Conservation (phyloP, 2,329 filamentous ascomycete species). For the Cladophialophora immunda region DNA sequence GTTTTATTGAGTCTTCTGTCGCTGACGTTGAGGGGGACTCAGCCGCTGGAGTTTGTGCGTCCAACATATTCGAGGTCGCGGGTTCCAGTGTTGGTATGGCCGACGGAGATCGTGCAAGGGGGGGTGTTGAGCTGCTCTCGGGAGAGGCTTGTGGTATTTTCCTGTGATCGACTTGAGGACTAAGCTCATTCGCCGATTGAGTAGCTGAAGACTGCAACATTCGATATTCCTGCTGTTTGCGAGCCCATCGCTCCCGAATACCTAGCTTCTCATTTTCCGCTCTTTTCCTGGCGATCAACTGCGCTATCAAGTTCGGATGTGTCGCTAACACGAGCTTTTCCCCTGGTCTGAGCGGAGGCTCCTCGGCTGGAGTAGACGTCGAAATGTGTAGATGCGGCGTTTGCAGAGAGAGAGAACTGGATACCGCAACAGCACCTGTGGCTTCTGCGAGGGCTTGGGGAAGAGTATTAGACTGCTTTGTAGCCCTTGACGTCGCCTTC, state of each 20-base stretch:
- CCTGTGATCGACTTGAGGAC: conserved; percentile 7
- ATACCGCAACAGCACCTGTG: neutral
- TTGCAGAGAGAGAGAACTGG: neutral
- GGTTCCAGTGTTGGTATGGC: conserved; percentile 2
- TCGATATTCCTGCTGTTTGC: conserved; percentile 32
- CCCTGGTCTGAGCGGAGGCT: conserved; percentile 31
- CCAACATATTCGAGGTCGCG: conserved; percentile 1
- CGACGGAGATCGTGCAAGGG: conserved; percentile 12
- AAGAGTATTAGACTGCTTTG: neutral
- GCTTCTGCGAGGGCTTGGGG: conserved; percentile 7
- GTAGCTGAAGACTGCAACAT: conserved; percentile 26
- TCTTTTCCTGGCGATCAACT: conserved; percentile 34
- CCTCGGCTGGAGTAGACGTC: conserved; percentile 11
- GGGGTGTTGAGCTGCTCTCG: conserved; percentile 23
- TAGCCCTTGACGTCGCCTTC: neutral
- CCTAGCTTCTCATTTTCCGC: conserved; percentile 35
- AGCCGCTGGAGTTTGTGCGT: conserved; percentile 14
- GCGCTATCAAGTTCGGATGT: conserved; percentile 35
- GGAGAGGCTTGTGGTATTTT: conserved; percentile 11
- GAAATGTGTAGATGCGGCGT: neutral
- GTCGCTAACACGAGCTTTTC: conserved; percentile 26
- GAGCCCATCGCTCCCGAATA: conserved; percentile 30
- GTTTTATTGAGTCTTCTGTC: conserved; percentile 14
- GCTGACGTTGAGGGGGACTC: conserved; percentile 23
- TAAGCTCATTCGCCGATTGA: conserved; percentile 23